A percentile compares a stretch with the other conserved stretches of the same genome.
phyloP scores from a whole-genome alignment of 192 early-diverging fungal species.

The Phlyctochytrium bullatum region DNA sequence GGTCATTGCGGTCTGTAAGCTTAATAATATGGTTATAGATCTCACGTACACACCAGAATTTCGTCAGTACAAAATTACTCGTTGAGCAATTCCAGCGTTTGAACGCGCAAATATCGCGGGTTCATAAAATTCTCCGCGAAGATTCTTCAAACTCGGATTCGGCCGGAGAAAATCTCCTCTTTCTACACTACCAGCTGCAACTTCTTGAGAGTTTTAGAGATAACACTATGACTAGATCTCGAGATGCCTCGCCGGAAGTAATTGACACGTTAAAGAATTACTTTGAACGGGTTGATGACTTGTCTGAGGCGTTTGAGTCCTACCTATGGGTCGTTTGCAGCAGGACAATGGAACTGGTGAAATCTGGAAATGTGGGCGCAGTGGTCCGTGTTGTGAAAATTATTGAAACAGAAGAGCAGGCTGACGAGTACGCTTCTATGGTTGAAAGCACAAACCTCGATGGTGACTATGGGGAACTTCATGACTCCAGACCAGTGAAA shows the following conservation, averaged over 20 bases:
- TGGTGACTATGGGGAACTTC: slow-evolving; percentile 1
- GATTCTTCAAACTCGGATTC: slow-evolving; percentile 66
- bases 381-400: slow-evolving; percentile 93
- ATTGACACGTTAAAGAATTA: slow-evolving; percentile 80
- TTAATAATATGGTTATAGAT: slow-evolving; percentile 50
- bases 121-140: slow-evolving; percentile 67
- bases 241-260: slow-evolving; percentile 67
- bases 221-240: slow-evolving; percentile 75
- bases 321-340: slow-evolving; percentile 85
- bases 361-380: slow-evolving; percentile 58
- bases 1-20: slow-evolving; percentile 34
- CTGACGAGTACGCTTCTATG: slow-evolving; percentile 70
- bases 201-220: slow-evolving; percentile 82
- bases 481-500: slow-evolving; percentile 45
- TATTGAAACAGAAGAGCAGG: slow-evolving; percentile 88
- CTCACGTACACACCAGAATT: slow-evolving; percentile 92
- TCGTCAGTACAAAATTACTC: slow-evolving; percentile 81
- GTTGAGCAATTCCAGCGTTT: slow-evolving; percentile 86
- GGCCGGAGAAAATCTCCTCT: slow-evolving; percentile 70
- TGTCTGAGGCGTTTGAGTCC: slow-evolving; percentile 78
- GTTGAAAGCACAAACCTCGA: slow-evolving; percentile 30
- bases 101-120: slow-evolving; percentile 72
- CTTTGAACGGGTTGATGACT: slow-evolving; percentile 78
- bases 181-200: slow-evolving; percentile 85
- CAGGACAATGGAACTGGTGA: slow-evolving; percentile 76